Evolutionary conservation across 2,329 filamentous ascomycete species (phyloP).

Genomic region (Xylaria sp.): DNA sequence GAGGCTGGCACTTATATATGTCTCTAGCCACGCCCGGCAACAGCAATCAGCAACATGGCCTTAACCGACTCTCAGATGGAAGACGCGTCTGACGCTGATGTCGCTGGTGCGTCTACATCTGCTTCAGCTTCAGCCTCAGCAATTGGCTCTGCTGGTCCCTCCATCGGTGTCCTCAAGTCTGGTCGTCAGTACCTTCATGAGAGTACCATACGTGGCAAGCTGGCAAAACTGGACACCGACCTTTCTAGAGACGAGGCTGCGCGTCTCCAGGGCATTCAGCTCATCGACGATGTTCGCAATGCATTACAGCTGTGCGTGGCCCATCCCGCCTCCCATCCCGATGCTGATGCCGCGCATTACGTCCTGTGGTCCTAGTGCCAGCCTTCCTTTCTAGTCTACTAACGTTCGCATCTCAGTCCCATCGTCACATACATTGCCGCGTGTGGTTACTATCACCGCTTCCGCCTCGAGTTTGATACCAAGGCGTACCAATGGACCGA

Average conservation of each 20-base stretch:
- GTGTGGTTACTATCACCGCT: constrained; percentile 92
- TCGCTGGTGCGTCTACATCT: constrained; percentile 23
- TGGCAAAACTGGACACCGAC: constrained; percentile 75
- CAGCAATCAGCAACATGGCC: constrained; percentile 28
- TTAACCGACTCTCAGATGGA: constrained; percentile 27
- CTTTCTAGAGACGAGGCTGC: constrained; percentile 82
- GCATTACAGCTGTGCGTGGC: constrained; percentile 78
- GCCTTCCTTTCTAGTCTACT: constrained; percentile 17
- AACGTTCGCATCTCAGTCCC: constrained; percentile 64
- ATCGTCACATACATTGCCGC: constrained; percentile 93
- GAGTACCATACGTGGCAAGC: constrained; percentile 77
- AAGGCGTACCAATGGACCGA: constrained; percentile 87
- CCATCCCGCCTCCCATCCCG: constrained; percentile 16
- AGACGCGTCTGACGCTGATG: constrained; percentile 31
- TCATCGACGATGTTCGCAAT: constrained; percentile 86
- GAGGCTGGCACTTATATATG: constrained; percentile 20
- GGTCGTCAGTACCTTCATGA: constrained; percentile 81
- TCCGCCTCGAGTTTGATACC: constrained; percentile 85
- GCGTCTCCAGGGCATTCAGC: constrained; percentile 84
- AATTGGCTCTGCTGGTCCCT: constrained; percentile 36
- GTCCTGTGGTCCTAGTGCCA: not conserved
- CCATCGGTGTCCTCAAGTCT: constrained; percentile 50
- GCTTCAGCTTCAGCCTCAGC: constrained; percentile 19
- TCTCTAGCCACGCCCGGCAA: constrained; percentile 12
- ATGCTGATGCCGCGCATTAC: constrained; percentile 1